Base-by-base conservation (phyloP, 495 filamentous ascomycete species). In the Pseudevernia furfuracea region DNA sequence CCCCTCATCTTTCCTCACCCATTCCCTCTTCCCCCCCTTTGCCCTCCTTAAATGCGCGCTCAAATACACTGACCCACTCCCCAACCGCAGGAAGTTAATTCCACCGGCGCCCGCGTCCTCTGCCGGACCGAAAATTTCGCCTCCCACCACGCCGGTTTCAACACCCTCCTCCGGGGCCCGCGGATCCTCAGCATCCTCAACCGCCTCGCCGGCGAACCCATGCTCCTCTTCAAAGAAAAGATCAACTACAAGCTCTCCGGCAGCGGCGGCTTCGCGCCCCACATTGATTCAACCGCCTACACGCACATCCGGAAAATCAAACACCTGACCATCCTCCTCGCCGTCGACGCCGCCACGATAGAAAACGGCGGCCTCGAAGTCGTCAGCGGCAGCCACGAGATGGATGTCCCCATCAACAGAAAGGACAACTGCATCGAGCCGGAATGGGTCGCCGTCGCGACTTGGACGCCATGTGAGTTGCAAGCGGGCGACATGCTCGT, bases 201-300 rank as follows among this genome's bases (percentile, higher is more conserved):
- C 8, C 30, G 38, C 32, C 34, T 58, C 19, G 56, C 56, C 38
- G 56, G 19, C 7, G 56, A 58, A 9, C 56, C 56, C 21, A 58
- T 58, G 56, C 56, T 58, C 23, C 56, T 58, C 34, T 58, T 58
- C 56, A 58, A 58, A 37, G 56, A 58, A 14, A 58, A 58, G 19
- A 38, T 38, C 34, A 58, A 58, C 25, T 58, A 38, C 56, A 37
- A 58, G 56, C 56, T 58, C 34, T 58, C 56, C 34, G 56, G 56
- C 34, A 58, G 56, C 25, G 56, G 56, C 23, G 56, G 56, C 38
- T 58, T 58, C 34, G 30, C 56, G 14, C 56, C 56, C 32, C 56
- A 58, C 56, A 58, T 58, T 21, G 56, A 58, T 30, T 58, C 56
- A n/a, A 58, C 56, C 19, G 56, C 56, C 14, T 58, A 58, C 56